Conservation (phyloP, 2,329 filamentous ascomycete species). For the Stagonosporopsis cucurbitacearum region DNA sequence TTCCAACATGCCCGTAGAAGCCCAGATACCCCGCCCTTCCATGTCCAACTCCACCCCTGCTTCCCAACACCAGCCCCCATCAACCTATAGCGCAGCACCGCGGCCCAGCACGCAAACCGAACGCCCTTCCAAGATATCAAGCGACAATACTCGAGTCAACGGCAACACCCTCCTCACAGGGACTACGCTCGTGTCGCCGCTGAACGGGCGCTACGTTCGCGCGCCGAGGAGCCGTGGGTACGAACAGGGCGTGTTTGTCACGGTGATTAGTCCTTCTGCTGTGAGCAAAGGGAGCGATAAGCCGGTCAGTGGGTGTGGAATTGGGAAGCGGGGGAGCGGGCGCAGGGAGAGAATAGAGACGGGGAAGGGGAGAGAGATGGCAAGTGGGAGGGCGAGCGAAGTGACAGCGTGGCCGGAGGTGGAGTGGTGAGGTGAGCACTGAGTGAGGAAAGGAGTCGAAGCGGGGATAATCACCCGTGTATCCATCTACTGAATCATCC, state of each 20-base stretch:
- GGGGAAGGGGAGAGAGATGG: no score
- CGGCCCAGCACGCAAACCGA: background rate
- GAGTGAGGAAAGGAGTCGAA: no score
- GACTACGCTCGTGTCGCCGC: background rate
- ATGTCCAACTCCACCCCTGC: background rate
- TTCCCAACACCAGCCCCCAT: background rate
- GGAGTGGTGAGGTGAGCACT: background rate
- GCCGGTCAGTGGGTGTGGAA: background rate
- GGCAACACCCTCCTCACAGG: background rate
- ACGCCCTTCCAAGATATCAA: background rate
- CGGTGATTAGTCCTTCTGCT: background rate
- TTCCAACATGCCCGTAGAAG: background rate
- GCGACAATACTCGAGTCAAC: background rate
- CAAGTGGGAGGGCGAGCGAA: background rate
- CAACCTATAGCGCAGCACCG: background rate
- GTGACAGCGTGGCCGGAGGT: conserved; percentile 1
- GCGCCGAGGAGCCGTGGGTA: background rate
- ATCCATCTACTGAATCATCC: no score
- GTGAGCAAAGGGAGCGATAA: background rate
- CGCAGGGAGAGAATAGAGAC: no score
- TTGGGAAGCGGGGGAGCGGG: background rate
- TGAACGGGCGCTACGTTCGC: background rate
- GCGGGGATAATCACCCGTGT: no score
- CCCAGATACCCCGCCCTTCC: background rate
- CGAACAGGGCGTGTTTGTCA: conserved; percentile 1